Evolutionary conservation across 2,329 filamentous ascomycete genomes (phyloP), one percentile per base, ranked within the genome.

Genomic region (Chaetomium sp.): DNA sequence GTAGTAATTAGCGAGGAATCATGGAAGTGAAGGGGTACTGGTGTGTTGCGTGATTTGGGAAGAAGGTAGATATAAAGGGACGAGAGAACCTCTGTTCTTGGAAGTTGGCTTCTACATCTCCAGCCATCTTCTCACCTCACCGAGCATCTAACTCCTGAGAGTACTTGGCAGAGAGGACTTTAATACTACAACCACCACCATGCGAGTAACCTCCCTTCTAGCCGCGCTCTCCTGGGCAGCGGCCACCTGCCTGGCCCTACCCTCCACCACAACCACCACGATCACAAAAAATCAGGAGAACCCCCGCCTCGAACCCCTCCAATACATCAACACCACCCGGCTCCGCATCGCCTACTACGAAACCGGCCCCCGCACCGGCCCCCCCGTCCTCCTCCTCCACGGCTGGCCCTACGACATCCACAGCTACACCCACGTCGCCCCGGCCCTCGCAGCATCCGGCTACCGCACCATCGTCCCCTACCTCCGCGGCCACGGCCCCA

Each of bases 401-500:
- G 49, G 49, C 49, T 51, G 49, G 49, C 49, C 49, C 12, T 52
- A 47, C 43, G 27, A 47, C 27, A 47, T 53, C 51, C 35, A 46
- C 51, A 40, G 35, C 51, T 35, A 53, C 36, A 6, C 42, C 33
- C 3, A 38, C n/a, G 41, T 52, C 2, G 49, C 49, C 5, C 42
- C 41, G 7, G 33, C 42, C 4, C 42, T 52, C 33, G 49, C 42
- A 4, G 36, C 42, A 5, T 41, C 49, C 7, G 41, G 41, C 49
- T 19, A 44, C 41, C 41, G 49, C 49, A 42, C 35, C 35, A 33
- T 50, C 32, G 38, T 42, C 3, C 49, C 49, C 38, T 51, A 51
- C 49, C 49, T 51, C 2, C 49, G 49, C 27, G 49, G 49, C 27
- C n/a, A 51, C 12, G 49, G 49, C 4, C 49, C 49, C 5, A 51